A percentile compares a stretch with the other conserved stretches of the same genome.
Conservation (phyloP, 306 rosid species). For the Nissolia schottii region DNA sequence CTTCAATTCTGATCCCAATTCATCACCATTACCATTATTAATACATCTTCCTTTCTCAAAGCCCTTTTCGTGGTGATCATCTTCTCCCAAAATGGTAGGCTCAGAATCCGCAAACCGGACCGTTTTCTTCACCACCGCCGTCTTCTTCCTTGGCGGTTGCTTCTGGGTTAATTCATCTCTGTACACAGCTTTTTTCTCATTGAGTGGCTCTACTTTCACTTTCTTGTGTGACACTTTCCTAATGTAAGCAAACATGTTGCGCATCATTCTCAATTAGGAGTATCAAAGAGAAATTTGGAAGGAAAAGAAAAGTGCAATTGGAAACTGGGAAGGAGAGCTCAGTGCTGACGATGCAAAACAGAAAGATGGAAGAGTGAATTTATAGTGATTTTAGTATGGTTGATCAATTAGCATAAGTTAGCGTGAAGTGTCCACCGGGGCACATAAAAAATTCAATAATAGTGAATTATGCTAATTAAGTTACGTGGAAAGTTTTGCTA, state of each 20-base stretch:
- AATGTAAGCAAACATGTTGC: slow-evolving; percentile 18
- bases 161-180: slow-evolving; percentile 48
- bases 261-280: slow-evolving; percentile 19
- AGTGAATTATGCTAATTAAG: background rate
- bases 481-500: background rate
- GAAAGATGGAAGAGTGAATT: slow-evolving; percentile 15
- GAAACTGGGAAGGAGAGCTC: background rate
- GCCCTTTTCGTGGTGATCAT: background rate
- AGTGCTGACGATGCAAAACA: slow-evolving; percentile 8
- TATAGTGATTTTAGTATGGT: slow-evolving; percentile 3
- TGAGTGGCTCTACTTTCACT: slow-evolving; percentile 4
- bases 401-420: background rate
- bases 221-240: slow-evolving; percentile 1
- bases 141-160: slow-evolving; percentile 4
- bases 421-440: slow-evolving; percentile 18
- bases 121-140: slow-evolving; percentile 16
- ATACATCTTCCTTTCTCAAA: background rate
- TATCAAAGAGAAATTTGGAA: background rate
- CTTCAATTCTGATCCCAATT: background rate
- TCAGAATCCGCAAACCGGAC: slow-evolving; percentile 30
- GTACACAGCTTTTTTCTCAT: slow-evolving; percentile 12
- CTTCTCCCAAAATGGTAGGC: slow-evolving; percentile 42
- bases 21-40: background rate
- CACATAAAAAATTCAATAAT: background rate
- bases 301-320: background rate